phyloP scores from a whole-genome alignment of 371 early-diverging fungal genomes.

The Mycotypha africana region DNA sequence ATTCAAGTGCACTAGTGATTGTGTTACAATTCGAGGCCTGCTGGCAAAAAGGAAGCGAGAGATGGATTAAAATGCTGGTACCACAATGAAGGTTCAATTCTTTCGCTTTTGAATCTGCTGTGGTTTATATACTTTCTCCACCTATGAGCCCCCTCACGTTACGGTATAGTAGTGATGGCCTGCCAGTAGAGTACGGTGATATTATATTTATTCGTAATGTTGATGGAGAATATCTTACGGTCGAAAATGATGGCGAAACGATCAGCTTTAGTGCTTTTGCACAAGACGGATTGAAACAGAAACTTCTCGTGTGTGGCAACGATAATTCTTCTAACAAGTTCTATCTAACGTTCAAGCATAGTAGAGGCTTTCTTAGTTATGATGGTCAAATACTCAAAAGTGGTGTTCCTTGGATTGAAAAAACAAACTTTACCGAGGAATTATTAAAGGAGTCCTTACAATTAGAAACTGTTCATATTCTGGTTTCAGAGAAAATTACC shows the following conservation, averaged over 20 bases:
- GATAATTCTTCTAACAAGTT: neutral
- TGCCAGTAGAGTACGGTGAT: neutral
- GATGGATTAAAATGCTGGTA: no score
- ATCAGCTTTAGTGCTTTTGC: neutral
- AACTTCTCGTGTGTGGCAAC: neutral
- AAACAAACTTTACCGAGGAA: neutral
- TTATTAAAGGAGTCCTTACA: no score
- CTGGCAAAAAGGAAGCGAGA: no score
- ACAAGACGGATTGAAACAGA: neutral
- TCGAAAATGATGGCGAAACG: neutral
- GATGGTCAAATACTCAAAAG: neutral
- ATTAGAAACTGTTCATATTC: no score
- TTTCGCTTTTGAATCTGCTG: no score
- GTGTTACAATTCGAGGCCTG: no score
- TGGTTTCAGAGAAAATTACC: no score
- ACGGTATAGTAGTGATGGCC: no score
- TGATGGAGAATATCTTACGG: neutral
- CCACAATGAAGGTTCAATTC: no score
- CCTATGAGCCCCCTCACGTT: no score
- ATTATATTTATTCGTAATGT: neutral
- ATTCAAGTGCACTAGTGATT: no score
- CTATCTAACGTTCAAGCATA: neutral
- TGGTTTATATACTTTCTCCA: no score
- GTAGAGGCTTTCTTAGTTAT: neutral
- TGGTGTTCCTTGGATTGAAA: constrained; percentile 1